phyloP scores from a whole-genome alignment of 2,329 filamentous ascomycete species.

The Sporothrix globosa region DNA sequence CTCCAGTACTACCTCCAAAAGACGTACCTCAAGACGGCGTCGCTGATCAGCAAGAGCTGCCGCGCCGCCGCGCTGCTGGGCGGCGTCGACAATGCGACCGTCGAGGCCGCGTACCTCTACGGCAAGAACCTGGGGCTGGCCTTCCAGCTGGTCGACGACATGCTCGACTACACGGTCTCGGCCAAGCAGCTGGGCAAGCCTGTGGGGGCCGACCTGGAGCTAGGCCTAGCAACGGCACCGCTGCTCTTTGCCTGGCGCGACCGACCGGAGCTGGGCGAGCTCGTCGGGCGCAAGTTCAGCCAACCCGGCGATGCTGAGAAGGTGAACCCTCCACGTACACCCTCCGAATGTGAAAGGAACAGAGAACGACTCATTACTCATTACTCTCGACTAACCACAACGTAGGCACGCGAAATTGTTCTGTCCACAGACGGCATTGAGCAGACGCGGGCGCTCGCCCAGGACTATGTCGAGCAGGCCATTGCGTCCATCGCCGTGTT shows the following conservation, averaged over 20 bases:
- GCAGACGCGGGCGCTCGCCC: constrained; percentile 85
- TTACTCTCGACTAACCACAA: constrained; percentile 12
- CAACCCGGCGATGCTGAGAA: constrained; percentile 79
- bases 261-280: constrained; percentile 76
- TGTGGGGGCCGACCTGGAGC: constrained; percentile 87
- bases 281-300: constrained; percentile 91
- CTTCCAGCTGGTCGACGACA: constrained; percentile 96
- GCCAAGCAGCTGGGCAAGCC: constrained; percentile 89
- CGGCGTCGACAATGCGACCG: constrained; percentile 71
- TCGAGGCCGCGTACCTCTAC: constrained; percentile 89
- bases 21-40: constrained; percentile 96
- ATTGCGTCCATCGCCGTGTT: constrained; percentile 81
- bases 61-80: constrained; percentile 86
- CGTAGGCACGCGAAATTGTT: constrained; percentile 83
- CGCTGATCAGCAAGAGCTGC: constrained; percentile 93
- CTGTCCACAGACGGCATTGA: constrained; percentile 82
- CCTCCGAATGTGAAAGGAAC: too few species aligned
- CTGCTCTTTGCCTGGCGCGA: constrained; percentile 95
- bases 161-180: constrained; percentile 92
- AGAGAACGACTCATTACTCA: too few species aligned
- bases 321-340: constrained; percentile 57
- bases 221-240: constrained; percentile 91
- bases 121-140: constrained; percentile 92
- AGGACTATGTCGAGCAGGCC: constrained; percentile 88
- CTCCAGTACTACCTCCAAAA: constrained; percentile 95